phyloP scores from a whole-genome alignment of 257 asterid genomes.

The Solanum pimpinellifolium region DNA sequence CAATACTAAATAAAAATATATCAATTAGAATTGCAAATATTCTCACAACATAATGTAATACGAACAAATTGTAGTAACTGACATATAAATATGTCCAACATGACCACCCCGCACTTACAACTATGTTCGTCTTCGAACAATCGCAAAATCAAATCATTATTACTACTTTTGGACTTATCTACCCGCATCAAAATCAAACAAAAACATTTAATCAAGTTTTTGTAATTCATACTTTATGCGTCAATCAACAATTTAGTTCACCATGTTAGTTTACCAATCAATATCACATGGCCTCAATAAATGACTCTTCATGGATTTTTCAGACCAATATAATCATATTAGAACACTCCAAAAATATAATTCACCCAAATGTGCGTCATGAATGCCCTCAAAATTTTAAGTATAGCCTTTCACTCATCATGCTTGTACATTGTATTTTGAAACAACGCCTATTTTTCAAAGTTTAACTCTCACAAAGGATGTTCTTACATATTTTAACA shows the following conservation, averaged over 20 bases:
- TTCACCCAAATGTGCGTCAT: neutral
- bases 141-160: no score
- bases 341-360: no score
- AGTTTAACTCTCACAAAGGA: neutral
- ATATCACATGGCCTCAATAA: neutral
- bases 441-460: neutral
- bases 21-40: no score
- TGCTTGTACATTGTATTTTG: neutral
- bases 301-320: neutral
- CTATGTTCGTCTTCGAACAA: neutral
- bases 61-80: neutral
- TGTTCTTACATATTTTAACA: neutral
- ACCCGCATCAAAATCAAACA: neutral
- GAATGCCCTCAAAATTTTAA: neutral
- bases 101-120: neutral
- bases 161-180: neutral
- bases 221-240: neutral
- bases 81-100: neutral
- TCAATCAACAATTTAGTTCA: neutral
- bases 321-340: neutral
- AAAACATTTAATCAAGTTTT: neutral
- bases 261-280: neutral
- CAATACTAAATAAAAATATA: no score
- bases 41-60: no score
- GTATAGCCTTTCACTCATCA: neutral